These are phyloP conservation scores for Neurospora pannonica DNA, from an alignment of 495 filamentous ascomycete species.

Conservation along the genomic window DNA sequence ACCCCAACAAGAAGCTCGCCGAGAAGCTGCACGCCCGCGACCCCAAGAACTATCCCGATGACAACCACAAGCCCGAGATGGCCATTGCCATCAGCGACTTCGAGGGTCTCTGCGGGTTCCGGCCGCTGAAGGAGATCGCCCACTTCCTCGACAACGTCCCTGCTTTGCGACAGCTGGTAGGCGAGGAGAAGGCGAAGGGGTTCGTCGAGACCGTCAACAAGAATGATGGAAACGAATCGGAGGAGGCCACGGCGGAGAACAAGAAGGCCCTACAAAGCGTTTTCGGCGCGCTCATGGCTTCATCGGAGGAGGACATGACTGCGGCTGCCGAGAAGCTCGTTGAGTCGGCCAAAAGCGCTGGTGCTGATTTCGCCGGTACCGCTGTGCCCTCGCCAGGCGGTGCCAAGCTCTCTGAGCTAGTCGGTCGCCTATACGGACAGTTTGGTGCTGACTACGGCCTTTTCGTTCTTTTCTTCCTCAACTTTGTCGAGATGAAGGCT, in stretches of 20 bases:
- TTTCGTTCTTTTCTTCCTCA: slow-evolving; percentile 38
- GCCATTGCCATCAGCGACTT: slow-evolving; percentile 94
- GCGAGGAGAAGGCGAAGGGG: slow-evolving; percentile 52
- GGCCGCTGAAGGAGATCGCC: slow-evolving; percentile 73
- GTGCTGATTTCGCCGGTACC: slow-evolving; percentile 52
- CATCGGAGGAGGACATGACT: slow-evolving; percentile 54
- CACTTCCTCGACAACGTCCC: slow-evolving; percentile 73
- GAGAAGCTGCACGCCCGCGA: slow-evolving; percentile 79
- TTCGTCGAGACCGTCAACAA: slow-evolving; percentile 62
- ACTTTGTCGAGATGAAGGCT: slow-evolving; percentile 49
- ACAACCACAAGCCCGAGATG: slow-evolving; percentile 99
- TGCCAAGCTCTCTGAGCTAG: slow-evolving; percentile 63
- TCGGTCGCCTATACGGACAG: slow-evolving; percentile 58
- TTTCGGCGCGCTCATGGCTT: slow-evolving; percentile 75
- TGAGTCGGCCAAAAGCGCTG: slow-evolving; percentile 54
- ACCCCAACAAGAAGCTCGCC: slow-evolving; percentile 95
- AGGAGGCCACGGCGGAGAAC: slow-evolving; percentile 46
- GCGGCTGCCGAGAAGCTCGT: slow-evolving; percentile 58
- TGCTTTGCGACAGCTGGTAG: slow-evolving; percentile 66
- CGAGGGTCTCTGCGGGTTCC: slow-evolving; percentile 91
- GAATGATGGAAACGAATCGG: slow-evolving; percentile 47
- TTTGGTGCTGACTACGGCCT: slow-evolving; percentile 38
- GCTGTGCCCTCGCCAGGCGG: slow-evolving; percentile 21
- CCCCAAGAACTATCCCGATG: slow-evolving; percentile 92
- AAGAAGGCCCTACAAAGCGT: slow-evolving; percentile 68